A percentile compares a stretch with the other conserved stretches of the same genome.
Evolutionary conservation across 1,139 yeast genomes (phyloP).

Genomic region (Candida sp.): DNA sequence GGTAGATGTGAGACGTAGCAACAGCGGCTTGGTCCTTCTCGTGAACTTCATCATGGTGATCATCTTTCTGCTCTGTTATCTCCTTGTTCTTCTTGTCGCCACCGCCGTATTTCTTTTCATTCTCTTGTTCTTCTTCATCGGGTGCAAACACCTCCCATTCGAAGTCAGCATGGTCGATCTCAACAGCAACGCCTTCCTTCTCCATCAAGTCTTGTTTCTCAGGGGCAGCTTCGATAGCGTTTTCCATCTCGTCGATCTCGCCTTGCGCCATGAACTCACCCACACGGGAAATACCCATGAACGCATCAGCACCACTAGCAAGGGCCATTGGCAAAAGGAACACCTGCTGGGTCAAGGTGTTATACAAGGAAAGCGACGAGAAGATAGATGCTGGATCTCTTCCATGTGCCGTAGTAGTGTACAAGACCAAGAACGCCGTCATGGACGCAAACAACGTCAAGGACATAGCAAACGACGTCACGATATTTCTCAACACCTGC

Average conservation of each 20-base stretch:
- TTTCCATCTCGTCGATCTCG: slow-evolving; percentile 23
- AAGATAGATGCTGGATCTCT: slow-evolving; percentile 76
- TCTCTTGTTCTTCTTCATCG: slow-evolving; percentile 19
- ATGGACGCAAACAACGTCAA: slow-evolving; percentile 72
- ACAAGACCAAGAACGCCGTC: slow-evolving; percentile 73
- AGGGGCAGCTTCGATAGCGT: slow-evolving; percentile 22
- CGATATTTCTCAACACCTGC: slow-evolving; percentile 60
- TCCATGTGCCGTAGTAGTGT: slow-evolving; percentile 46
- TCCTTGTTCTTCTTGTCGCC: slow-evolving; percentile 11
- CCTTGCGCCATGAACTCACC: slow-evolving; percentile 50
- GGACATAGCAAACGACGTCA: slow-evolving; percentile 61
- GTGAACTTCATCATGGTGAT: slow-evolving; percentile 1
- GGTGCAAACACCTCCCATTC: slow-evolving; percentile 64
- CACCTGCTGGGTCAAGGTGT: slow-evolving; percentile 53
- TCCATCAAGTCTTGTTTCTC: slow-evolving; percentile 28
- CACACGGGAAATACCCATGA: slow-evolving; percentile 63
- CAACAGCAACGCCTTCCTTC: slow-evolving; percentile 40
- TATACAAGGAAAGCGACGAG: slow-evolving; percentile 79
- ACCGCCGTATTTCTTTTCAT: slow-evolving; percentile 4
- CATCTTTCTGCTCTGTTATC: slow-evolving; percentile 8
- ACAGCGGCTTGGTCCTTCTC: slow-evolving; percentile 5
- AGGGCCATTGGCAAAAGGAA: slow-evolving; percentile 75
- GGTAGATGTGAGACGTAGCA: slow-evolving; percentile 1
- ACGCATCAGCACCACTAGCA: slow-evolving; percentile 72
- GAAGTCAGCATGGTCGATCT: slow-evolving; percentile 57